Base-by-base conservation (phyloP, 164 flowering plant species). In the Platanus orientalis region DNA sequence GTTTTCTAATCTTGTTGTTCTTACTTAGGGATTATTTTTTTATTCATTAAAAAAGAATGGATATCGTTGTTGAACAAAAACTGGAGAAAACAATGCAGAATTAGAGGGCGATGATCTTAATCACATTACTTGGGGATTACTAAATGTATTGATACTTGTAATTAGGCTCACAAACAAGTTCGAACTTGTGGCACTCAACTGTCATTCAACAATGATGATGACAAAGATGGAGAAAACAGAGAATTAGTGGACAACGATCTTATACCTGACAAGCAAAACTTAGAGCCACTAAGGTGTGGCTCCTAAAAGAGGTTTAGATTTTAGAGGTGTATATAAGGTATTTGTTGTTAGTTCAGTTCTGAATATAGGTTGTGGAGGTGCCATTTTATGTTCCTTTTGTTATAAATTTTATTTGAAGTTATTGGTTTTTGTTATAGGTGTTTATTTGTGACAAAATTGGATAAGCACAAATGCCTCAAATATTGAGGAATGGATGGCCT, bases 261-360 rank as follows among this genome's bases (percentile, higher is more conserved):
- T 61, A 62, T 81, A 24, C 62, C 72, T 11, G 72, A 68, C n/a
- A 88, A 74, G 75, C 73, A 65, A 25, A 85, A 86, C 51, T 71
- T 78, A 36, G 72, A 75, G 40, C 82, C 83, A 44, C 97, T n/a
- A 91, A 59, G 86, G 93, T 26, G 98, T 94, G 27, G 89, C 87
- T 76, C 98, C 98, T 29, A 77, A 69, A 59, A 83, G 69, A 63
- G 98, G 97, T 25, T 91, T 97, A 97, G 80, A 69, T 24, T 89
- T 77, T 57, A 83, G 98, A 50, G 98, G 98, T 47, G 98, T 94
- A n/a, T n/a, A n/a, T n/a, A n/a, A n/a, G n/a, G n/a, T n/a, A n/a
- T n/a, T n/a, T n/a, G n/a, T n/a, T n/a, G n/a, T n/a, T n/a, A n/a
- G n/a, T n/a, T n/a, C n/a, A n/a, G n/a, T n/a, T n/a, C n/a, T n/a